Conservation (phyloP, 2,329 filamentous ascomycete species). For the Sporothrix pallida region DNA sequence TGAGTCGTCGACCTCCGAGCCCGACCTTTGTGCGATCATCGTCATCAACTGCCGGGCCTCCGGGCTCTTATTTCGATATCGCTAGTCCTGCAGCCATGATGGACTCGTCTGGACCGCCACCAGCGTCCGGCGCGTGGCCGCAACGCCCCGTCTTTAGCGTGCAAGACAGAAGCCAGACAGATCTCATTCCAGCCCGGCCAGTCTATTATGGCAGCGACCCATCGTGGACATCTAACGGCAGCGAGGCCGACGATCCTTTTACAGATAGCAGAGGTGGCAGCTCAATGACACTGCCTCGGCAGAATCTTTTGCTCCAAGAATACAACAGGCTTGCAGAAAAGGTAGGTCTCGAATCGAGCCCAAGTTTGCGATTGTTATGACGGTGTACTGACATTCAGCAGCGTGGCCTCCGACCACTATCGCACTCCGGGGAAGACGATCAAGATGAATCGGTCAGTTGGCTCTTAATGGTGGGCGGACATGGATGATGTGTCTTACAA, state of each 20-base stretch:
- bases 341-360: conserved; percentile 47
- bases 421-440: conserved; percentile 45
- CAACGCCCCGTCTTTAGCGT: background rate
- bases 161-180: background rate
- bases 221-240: conserved; percentile 64
- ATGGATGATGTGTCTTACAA: background rate
- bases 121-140: conserved; percentile 10
- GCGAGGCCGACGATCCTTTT: conserved; percentile 51
- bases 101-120: conserved; percentile 25
- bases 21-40: conserved; percentile 16
- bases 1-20: conserved; percentile 3
- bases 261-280: conserved; percentile 56
- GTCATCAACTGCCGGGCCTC: background rate
- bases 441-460: conserved; percentile 13
- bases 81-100: conserved; percentile 15
- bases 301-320: conserved; percentile 57
- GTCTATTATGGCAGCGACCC: conserved; percentile 50
- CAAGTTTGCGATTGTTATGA: background rate
- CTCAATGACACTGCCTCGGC: conserved; percentile 42
- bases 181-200: conserved; percentile 2
- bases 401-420: conserved; percentile 58
- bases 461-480: background rate
- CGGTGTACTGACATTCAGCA: conserved; percentile 42
- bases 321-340: conserved; percentile 67
- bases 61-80: background rate